Evolutionary conservation across 257 asterid genomes (phyloP), one percentile per base, ranked within the genome.

Genomic region (Lavandula angustifolia): DNA sequence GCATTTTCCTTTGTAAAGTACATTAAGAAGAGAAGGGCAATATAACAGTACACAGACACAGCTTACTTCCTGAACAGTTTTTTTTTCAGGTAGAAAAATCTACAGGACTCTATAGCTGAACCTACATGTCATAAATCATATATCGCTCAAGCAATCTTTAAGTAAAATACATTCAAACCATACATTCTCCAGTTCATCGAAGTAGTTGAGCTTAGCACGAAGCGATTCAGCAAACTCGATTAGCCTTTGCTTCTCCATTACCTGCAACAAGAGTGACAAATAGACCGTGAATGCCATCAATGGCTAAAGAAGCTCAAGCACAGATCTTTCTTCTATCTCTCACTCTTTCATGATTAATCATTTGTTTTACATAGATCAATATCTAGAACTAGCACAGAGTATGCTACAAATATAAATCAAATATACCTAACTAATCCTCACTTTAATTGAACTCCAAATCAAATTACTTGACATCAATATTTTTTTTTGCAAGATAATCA

Each of bases 141-240:
- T 7, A 59, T 54, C 16, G 35, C 42, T 60, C 10, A 64, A 75
- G 71, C 49, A 62, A 63, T 71, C 52, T 64, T 66, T 37, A 74
- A 18, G 40, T 29, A 54, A 79, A 78, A 62, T 69, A 48, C 70
- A 75, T 54, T 62, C 65, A 82, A 84, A 78, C 70, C 99, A 86
- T 94, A 94, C 99, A 83, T 94, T 94, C 86, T 94, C 99, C 81
- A 94, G 78, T 81, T 94, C 98, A 81, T 94, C 99, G 9, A 94
- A 94, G 86, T 94, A 94, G 77, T 84, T 90, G 78, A 90, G 97
- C 85, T 94, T 94, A 74, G 78, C 82, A 56, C 92, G 99, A 70
- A 94, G 95, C 66, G 97, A 94, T 77, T 94, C 97, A 58, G 96
- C 96, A 77, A 94, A 94, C 75, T 88, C 95, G 66, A 90, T 83